These are phyloP conservation scores for Xerocomellus amylosporus DNA, from an alignment of 768 basidiomycete species.

Conservation along the genomic window DNA sequence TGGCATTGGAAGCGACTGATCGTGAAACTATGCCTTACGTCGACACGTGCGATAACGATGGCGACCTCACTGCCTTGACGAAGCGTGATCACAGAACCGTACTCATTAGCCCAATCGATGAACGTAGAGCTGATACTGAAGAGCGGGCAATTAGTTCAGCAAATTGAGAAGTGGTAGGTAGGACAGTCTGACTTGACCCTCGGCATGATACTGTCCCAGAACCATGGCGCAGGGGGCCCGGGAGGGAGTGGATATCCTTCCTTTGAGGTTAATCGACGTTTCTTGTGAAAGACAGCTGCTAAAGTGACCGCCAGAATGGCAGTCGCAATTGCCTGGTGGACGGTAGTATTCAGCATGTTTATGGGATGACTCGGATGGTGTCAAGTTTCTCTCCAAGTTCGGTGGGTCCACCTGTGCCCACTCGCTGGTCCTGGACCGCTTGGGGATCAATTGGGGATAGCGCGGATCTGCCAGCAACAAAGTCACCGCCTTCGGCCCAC, in stretches of 20 bases:
- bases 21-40: constrained; percentile 6
- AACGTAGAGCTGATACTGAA: constrained; percentile 31
- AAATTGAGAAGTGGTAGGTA: too few species aligned
- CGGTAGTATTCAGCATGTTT: neutral
- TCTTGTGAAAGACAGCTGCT: neutral
- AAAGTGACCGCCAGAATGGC: neutral
- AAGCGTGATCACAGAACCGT: constrained; percentile 58
- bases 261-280: neutral
- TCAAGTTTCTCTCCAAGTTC: neutral
- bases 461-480: too few species aligned
- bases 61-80: constrained; percentile 39
- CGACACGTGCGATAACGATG: constrained; percentile 19
- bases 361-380: too few species aligned
- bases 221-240: constrained; percentile 11
- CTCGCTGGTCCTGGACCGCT: too few species aligned
- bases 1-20: neutral
- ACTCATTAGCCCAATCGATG: constrained; percentile 51
- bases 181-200: constrained; percentile 5
- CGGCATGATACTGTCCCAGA: constrained; percentile 9
- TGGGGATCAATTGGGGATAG: too few species aligned
- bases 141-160: neutral
- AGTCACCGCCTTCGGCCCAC: too few species aligned
- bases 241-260: constrained; percentile 14
- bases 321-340: neutral
- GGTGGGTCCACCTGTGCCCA: too few species aligned